A percentile compares a stretch with the other conserved stretches of the same genome.
Conservation (phyloP, 23 red algal species). For the Agarophyton chilense region DNA sequence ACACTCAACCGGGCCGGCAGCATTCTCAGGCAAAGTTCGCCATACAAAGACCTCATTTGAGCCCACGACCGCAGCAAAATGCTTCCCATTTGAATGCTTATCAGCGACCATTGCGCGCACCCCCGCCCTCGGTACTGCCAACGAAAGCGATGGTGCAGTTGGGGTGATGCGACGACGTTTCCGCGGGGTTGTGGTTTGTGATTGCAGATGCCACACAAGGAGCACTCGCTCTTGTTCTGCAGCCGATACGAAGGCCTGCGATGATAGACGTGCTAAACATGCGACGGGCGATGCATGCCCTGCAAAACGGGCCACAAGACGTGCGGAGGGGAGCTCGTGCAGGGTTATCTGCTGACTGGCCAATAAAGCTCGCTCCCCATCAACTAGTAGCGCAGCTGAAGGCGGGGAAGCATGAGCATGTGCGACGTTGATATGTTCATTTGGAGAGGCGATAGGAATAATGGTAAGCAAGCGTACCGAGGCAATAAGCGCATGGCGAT, state of each 20-base stretch:
- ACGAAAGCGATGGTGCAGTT: neutral
- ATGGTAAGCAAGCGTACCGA: slow-evolving; percentile 5
- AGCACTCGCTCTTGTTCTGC: neutral
- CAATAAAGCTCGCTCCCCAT: neutral
- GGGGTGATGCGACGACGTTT: slow-evolving; percentile 1
- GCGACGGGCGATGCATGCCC: slow-evolving; percentile 33
- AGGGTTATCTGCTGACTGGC: slow-evolving; percentile 19
- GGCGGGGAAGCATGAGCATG: slow-evolving; percentile 18
- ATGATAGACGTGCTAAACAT: neutral
- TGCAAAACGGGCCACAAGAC: neutral
- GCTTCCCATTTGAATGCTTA: neutral
- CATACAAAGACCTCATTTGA: slow-evolving; percentile 31
- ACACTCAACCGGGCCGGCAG: neutral
- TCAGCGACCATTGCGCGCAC: slow-evolving; percentile 11
- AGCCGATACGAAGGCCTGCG: neutral
- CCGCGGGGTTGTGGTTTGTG: neutral
- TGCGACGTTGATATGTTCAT: slow-evolving; percentile 3
- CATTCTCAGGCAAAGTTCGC: neutral
- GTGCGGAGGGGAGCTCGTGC: neutral
- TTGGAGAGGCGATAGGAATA: neutral
- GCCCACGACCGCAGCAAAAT: slow-evolving; percentile 10
- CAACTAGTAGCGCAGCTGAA: neutral
- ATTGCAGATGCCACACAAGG: neutral
- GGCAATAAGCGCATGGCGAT: neutral
- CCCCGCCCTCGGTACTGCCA: neutral